These are phyloP conservation scores for Knufia fluminis DNA, from an alignment of 2,329 filamentous ascomycete species.

Conservation along the genomic window DNA sequence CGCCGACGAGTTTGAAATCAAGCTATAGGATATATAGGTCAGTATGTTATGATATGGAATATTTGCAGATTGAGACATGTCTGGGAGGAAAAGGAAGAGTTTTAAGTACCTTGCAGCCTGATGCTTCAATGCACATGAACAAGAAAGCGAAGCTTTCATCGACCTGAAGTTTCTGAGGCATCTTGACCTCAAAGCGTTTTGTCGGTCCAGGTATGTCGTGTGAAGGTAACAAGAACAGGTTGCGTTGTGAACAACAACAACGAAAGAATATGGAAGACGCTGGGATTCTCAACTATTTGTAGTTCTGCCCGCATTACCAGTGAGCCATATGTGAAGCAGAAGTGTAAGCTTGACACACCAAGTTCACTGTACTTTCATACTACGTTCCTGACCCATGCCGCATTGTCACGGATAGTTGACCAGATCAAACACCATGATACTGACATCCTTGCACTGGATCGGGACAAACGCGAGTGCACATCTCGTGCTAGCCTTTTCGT, in stretches of 20 bases:
- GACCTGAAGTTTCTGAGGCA: constrained; percentile 32
- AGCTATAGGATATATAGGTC: constrained; percentile 25
- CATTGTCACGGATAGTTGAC: neutral
- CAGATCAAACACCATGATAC: neutral
- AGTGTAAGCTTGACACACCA: neutral
- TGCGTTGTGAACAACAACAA: neutral
- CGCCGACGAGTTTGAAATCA: constrained; percentile 31
- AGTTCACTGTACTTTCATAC: neutral
- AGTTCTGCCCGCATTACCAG: neutral
- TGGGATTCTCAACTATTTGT: neutral
- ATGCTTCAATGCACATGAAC: constrained; percentile 34
- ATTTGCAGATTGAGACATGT: neutral
- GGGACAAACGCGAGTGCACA: too few species aligned
- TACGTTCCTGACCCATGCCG: neutral
- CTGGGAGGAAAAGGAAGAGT: neutral
- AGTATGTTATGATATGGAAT: neutral
- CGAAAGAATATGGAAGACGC: neutral
- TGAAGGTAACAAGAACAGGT: neutral
- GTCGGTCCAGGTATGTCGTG: neutral
- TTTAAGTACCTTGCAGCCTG: constrained; percentile 30
- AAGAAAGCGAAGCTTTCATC: constrained; percentile 36
- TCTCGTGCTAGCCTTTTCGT: too few species aligned
- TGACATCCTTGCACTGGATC: neutral
- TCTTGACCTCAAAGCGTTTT: constrained; percentile 12
- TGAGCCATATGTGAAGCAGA: neutral